Evolutionary conservation across 2,329 filamentous ascomycete genomes (phyloP), one percentile per base, ranked within the genome.

Genomic region (Xylaria multiplex): DNA sequence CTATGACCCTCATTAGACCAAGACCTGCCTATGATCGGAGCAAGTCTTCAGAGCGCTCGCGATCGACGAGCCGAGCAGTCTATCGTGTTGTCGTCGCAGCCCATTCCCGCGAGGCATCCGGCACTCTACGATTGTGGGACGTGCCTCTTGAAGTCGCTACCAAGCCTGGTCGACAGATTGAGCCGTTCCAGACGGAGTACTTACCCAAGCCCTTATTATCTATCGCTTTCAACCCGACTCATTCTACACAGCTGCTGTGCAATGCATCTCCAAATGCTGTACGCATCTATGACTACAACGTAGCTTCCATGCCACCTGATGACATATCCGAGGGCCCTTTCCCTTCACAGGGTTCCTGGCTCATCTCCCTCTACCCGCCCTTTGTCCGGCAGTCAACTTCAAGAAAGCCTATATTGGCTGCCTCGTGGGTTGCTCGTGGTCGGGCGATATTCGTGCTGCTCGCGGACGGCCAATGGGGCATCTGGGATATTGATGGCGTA

Each of bases 381-480:
- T 87, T 88, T 72, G 74, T 82, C 32, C 81, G 83, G 50, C 80
- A 83, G 19, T 81, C 82, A 16, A 74, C 81, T 5, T 76, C 82
- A 2, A 81, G 88, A 49, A 91, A 90, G 71, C 84, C 84, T 0
- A 83, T 90, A n/a, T 76, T 90, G 14, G 87, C 87, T 55, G 86
- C 88, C 0, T 82, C 84, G 5, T 90, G 88, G 88, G 84, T 90
- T 54, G 80, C 84, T 2, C 84, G 85, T 65, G 88, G 88, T 9
- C 82, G 85, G 53, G 88, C 88, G 5, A 79, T 90, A 32, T 78
- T 90, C 46, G 81, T 82, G 0, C 79, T 90, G 2, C 79, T 90
- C 3, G 84, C 85, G 0, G 88, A 90, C 70, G 88, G 88, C 6
- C 87, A 88, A 74, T 90, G 88, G 88, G 88, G 87, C 14, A 85